These are phyloP conservation scores for Abrus pulchellus DNA, from an alignment of 306 rosid genomes.

Conservation along the genomic window DNA sequence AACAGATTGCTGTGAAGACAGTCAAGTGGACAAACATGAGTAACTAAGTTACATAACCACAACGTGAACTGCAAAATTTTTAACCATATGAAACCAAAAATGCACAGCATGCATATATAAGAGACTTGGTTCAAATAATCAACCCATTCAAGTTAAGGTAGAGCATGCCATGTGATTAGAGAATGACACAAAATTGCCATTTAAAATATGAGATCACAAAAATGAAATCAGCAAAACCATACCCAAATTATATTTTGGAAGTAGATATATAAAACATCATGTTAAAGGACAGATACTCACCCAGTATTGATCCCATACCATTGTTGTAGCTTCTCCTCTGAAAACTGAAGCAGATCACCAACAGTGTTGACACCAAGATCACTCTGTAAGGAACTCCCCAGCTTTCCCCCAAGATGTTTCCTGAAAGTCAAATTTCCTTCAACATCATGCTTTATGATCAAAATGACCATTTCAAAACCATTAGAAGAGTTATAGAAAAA, in stretches of 20 bases:
- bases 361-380: constrained; percentile 86
- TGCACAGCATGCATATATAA: constrained; percentile 1
- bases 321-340: constrained; percentile 90
- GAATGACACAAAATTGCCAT: constrained; percentile 15
- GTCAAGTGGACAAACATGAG: constrained; percentile 24
- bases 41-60: not conserved
- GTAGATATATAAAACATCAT: constrained; percentile 31
- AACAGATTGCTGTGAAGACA: constrained; percentile 33
- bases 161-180: constrained; percentile 5
- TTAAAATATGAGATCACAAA: constrained; percentile 25
- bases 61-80: constrained; percentile 7
- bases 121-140: not conserved
- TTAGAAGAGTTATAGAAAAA: constrained; percentile 33
- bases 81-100: constrained; percentile 10
- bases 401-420: constrained; percentile 99
- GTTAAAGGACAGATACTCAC: constrained; percentile 52
- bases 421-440: constrained; percentile 58
- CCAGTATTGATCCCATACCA: constrained; percentile 90
- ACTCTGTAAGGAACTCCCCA: constrained; percentile 84
- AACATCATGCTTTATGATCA: constrained; percentile 26
- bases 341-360: constrained; percentile 83
- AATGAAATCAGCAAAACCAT: constrained; percentile 8
- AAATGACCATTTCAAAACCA: constrained; percentile 17
- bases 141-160: constrained; percentile 16
- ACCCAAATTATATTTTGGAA: constrained; percentile 31